Evolutionary conservation across 805 yeast genomes (phyloP).

Genomic region (Candida insectalens): DNA sequence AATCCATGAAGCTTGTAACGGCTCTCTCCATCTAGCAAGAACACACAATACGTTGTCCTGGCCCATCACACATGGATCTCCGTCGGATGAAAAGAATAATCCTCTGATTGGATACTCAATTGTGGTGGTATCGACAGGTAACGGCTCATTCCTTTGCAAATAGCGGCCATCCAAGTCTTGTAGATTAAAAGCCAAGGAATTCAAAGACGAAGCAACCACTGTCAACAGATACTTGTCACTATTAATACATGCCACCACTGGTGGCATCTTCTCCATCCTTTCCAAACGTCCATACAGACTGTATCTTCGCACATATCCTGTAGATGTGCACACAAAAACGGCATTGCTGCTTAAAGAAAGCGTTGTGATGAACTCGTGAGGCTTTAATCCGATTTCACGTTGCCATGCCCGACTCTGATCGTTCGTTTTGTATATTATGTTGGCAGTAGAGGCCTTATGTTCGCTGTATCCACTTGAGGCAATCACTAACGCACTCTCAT

Average conservation of each 20-base stretch:
- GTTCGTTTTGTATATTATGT: constrained; percentile 62
- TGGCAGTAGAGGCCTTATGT: constrained; percentile 18
- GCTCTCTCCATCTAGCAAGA: constrained; percentile 68
- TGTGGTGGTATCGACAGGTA: constrained; percentile 27
- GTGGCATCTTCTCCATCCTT: constrained; percentile 57
- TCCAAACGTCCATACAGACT: constrained; percentile 67
- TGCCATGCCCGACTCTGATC: constrained; percentile 65
- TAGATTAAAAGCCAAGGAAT: constrained; percentile 23
- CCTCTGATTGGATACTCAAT: constrained; percentile 36
- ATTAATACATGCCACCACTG: constrained; percentile 66
- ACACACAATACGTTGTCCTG: constrained; percentile 62
- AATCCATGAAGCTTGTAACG: constrained; percentile 75
- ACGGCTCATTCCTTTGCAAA: constrained; percentile 32
- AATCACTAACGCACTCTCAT: constrained; percentile 54
- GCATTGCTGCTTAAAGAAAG: constrained; percentile 56
- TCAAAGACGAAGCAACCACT: constrained; percentile 21
- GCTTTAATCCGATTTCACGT: constrained; percentile 30
- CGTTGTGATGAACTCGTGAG: constrained; percentile 51
- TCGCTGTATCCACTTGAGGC: constrained; percentile 31
- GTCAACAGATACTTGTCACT: constrained; percentile 46
- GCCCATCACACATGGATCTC: constrained; percentile 89
- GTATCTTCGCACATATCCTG: constrained; percentile 66
- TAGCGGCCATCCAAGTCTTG: constrained; percentile 29
- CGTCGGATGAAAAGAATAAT: constrained; percentile 76
- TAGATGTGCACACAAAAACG: constrained; percentile 61